phyloP scores from a whole-genome alignment of 1,284 basidiomycete genomes.

The Salmacisia buchloeana region DNA sequence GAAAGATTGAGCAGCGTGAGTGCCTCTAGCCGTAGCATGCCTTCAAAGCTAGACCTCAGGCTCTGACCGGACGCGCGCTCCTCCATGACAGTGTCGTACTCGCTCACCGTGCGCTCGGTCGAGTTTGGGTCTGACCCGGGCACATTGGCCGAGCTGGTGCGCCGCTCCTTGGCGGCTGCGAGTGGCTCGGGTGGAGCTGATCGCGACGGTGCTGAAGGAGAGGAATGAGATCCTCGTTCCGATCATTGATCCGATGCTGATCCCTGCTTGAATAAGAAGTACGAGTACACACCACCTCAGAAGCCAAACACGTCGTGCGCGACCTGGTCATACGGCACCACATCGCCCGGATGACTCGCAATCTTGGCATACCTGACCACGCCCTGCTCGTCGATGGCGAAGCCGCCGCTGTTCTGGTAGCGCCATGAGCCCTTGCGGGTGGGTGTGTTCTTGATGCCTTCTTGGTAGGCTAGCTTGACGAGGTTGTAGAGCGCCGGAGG shows the following conservation, averaged over 20 bases:
- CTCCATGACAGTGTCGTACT: constrained; percentile 25
- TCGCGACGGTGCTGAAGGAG: too few species aligned
- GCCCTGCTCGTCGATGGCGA: constrained; percentile 18
- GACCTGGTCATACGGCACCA: constrained; percentile 14
- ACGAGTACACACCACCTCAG: too few species aligned
- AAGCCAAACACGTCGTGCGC: neutral
- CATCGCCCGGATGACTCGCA: constrained; percentile 19
- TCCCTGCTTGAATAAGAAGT: too few species aligned
- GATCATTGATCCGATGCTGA: too few species aligned
- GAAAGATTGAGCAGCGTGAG: constrained; percentile 89
- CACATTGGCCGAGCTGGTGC: constrained; percentile 34
- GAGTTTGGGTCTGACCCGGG: constrained; percentile 29
- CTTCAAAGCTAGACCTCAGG: neutral
- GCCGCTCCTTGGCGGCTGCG: constrained; percentile 17
- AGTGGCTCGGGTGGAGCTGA: neutral
- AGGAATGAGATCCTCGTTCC: too few species aligned
- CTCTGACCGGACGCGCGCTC: constrained; percentile 9
- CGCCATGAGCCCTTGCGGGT: constrained; percentile 14
- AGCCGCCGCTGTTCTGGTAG: constrained; percentile 22
- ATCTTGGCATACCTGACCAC: constrained; percentile 18
- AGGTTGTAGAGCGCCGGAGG: constrained; percentile 10
- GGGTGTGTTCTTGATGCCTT: constrained; percentile 18
- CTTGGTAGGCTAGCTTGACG: constrained; percentile 5
- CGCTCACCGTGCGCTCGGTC: constrained; percentile 31
- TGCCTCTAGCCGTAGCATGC: neutral